A percentile compares a stretch with the other conserved stretches of the same genome.
Conservation (phyloP, 352 stramenopile genomes). For the Globisporangium yorkense region DNA sequence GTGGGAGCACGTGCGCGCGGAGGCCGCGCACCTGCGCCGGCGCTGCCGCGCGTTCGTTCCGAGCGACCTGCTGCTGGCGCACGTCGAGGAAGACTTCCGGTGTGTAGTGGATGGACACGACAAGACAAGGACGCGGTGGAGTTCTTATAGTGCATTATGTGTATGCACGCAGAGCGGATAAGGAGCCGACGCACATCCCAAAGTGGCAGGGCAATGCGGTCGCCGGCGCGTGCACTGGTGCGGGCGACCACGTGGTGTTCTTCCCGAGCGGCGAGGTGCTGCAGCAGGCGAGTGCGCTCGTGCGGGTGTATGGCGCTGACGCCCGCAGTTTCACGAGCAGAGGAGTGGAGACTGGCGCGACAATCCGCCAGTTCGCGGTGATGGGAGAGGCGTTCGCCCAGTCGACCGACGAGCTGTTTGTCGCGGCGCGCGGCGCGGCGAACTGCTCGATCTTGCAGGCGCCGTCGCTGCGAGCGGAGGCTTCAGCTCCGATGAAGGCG, state of each 20-base stretch:
- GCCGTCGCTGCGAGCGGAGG: neutral
- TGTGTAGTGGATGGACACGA: constrained; percentile 14
- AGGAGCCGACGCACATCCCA: constrained; percentile 20
- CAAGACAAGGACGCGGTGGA: neutral
- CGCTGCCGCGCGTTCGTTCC: constrained; percentile 46
- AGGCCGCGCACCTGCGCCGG: constrained; percentile 26
- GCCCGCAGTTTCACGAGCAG: constrained; percentile 23
- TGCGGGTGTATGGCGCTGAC: constrained; percentile 14
- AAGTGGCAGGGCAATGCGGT: constrained; percentile 70
- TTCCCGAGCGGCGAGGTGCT: constrained; percentile 60
- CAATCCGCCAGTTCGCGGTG: constrained; percentile 55
- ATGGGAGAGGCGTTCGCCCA: constrained; percentile 43
- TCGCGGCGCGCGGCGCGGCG: constrained; percentile 34
- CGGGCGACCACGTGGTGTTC: constrained; percentile 50
- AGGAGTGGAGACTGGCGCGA: constrained; percentile 41
- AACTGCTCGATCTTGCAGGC: constrained; percentile 34
- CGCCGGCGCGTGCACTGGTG: constrained; percentile 22
- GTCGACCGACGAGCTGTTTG: constrained; percentile 22
- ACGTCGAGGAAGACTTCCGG: constrained; percentile 26
- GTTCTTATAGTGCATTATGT: neutral
- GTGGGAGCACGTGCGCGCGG: neutral
- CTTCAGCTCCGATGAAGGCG: constrained; percentile 14
- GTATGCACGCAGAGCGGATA: constrained; percentile 13
- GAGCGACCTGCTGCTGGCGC: constrained; percentile 30
- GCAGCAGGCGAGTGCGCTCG: constrained; percentile 57